These are phyloP conservation scores for Conidiobolus incongruus DNA, from an alignment of 371 early-diverging fungal species.

Conservation along the genomic window DNA sequence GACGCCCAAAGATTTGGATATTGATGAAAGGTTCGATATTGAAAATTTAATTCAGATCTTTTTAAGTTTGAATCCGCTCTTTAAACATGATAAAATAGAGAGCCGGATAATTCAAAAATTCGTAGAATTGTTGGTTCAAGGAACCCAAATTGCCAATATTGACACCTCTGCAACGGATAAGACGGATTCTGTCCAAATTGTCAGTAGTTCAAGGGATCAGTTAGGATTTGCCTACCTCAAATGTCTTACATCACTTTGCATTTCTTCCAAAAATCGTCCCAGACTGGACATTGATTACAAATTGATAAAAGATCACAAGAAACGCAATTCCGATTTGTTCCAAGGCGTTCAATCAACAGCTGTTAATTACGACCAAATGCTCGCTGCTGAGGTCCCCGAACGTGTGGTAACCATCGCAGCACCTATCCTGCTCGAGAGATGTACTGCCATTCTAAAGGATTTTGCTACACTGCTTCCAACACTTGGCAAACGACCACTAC, in stretches of 20 bases:
- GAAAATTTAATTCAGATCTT: slow-evolving; percentile 20
- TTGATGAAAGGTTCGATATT: slow-evolving; percentile 60
- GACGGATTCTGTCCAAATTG: neutral
- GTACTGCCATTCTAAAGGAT: slow-evolving; percentile 31
- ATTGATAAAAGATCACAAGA: neutral
- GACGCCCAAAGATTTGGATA: slow-evolving; percentile 37
- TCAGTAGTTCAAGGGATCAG: neutral
- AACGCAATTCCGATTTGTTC: neutral
- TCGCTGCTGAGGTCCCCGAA: slow-evolving; percentile 10
- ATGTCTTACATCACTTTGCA: slow-evolving; percentile 1
- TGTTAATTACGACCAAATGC: neutral
- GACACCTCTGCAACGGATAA: slow-evolving; percentile 2
- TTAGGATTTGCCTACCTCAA: neutral
- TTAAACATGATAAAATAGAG: slow-evolving; percentile 34
- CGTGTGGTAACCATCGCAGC: slow-evolving; percentile 42
- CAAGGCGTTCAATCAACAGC: neutral
- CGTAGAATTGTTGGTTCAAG: slow-evolving; percentile 17
- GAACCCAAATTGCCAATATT: slow-evolving; percentile 11
- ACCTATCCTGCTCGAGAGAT: slow-evolving; percentile 44
- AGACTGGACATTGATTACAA: neutral
- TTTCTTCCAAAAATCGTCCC: neutral
- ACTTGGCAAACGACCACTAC: slow-evolving; percentile 55
- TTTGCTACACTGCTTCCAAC: slow-evolving; percentile 51
- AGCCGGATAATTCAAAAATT: slow-evolving; percentile 29
- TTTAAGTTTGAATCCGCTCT: slow-evolving; percentile 6